Percentiles rank a stretch among this genome's conserved stretches.
Evolutionary conservation across 495 filamentous ascomycete species (phyloP).

Genomic region (Xylaria sp.): DNA sequence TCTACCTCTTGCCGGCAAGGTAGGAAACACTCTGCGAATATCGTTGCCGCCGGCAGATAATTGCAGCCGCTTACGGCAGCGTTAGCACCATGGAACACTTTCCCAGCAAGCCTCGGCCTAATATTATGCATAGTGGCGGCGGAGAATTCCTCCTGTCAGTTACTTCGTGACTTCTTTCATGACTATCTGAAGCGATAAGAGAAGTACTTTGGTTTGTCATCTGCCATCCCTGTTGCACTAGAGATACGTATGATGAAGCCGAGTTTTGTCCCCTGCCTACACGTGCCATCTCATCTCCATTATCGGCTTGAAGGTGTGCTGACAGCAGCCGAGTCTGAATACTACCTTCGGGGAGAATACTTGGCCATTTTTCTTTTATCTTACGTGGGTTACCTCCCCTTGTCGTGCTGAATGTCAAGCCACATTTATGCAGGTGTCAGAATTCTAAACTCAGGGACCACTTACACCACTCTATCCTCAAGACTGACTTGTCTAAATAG

Average conservation of each 20-base stretch:
- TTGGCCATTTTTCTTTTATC: background rate
- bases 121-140: background rate
- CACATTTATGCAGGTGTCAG: slow-evolving; percentile 20
- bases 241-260: background rate
- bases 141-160: background rate
- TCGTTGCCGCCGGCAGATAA: slow-evolving; percentile 15
- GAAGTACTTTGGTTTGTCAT: background rate
- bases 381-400: background rate
- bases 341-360: background rate
- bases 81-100: background rate
- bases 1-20: background rate
- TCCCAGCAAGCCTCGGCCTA: background rate
- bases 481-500: background rate
- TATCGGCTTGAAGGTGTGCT: background rate
- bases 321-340: background rate
- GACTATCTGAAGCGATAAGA: background rate
- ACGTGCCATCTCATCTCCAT: slow-evolving; percentile 5
- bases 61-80: slow-evolving; percentile 14
- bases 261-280: background rate
- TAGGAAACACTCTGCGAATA: slow-evolving; percentile 23
- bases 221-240: background rate
- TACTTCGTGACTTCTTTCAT: background rate
- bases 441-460: slow-evolving; percentile 12
- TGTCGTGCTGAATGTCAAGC: slow-evolving; percentile 13
- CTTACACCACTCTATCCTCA: background rate